Conservation (phyloP, 768 basidiomycete genomes). For the Collybia nuda region DNA sequence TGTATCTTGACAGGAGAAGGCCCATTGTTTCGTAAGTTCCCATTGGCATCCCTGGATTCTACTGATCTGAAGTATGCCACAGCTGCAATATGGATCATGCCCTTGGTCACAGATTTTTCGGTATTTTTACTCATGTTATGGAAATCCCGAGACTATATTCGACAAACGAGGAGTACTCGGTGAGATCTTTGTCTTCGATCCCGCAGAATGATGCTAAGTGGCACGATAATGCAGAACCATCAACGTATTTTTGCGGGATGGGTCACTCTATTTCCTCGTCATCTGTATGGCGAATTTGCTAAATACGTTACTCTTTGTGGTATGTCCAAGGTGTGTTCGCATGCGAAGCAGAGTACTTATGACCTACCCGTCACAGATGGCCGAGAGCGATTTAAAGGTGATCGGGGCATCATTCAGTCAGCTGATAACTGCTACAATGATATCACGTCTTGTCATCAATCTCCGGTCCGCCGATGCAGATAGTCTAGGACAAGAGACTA, state of each 20-base stretch:
- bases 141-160: slow-evolving; percentile 12
- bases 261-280: slow-evolving; percentile 23
- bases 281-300: slow-evolving; percentile 24
- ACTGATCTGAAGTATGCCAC: not conserved
- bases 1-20: slow-evolving; percentile 23
- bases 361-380: slow-evolving; percentile 10
- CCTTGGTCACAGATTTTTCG: slow-evolving; percentile 17
- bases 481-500: too few relatives aligned
- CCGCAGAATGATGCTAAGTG: too few relatives aligned
- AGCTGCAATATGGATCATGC: slow-evolving; percentile 26
- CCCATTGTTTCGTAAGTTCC: slow-evolving; percentile 21
- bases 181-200: not conserved
- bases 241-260: slow-evolving; percentile 24
- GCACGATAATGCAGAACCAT: slow-evolving; percentile 11
- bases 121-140: slow-evolving; percentile 9
- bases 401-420: slow-evolving; percentile 31
- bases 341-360: not conserved
- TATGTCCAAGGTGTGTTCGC: slow-evolving; percentile 9
- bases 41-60: not conserved
- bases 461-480: slow-evolving; percentile 16
- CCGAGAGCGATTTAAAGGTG: slow-evolving; percentile 22
- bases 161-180: slow-evolving; percentile 7
- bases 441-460: slow-evolving; percentile 29
- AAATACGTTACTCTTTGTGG: slow-evolving; percentile 25
- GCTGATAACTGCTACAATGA: slow-evolving; percentile 24